phyloP scores from a whole-genome alignment of 179 eudicot species.

The Silene coronaria region DNA sequence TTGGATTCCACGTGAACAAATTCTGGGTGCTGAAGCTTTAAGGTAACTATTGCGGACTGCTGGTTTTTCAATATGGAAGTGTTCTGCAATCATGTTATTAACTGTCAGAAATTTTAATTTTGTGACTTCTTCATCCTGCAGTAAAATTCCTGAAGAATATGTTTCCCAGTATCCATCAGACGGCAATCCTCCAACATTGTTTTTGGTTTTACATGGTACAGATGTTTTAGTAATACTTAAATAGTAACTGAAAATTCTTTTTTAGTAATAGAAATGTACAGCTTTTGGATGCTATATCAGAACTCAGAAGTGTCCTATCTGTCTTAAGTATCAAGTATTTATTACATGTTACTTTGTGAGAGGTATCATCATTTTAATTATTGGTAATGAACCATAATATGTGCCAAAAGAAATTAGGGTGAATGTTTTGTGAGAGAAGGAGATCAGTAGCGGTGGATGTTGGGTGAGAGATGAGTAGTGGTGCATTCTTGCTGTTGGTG shows the following conservation, averaged over 20 bases:
- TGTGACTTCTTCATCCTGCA: constrained; percentile 29
- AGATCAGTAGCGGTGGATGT: no score
- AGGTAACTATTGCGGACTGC: constrained; percentile 37
- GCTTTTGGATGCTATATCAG: constrained; percentile 1
- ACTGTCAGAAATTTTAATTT: background rate
- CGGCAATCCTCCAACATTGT: constrained; percentile 95
- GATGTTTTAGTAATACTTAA: constrained; percentile 1
- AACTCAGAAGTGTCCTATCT: background rate
- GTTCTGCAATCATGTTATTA: background rate
- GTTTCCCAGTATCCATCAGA: constrained; percentile 85
- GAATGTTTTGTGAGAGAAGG: no score
- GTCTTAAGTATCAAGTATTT: background rate
- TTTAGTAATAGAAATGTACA: background rate
- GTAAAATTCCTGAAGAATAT: constrained; percentile 93
- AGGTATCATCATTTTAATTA: background rate
- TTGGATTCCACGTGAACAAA: constrained; percentile 98
- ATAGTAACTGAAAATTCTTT: background rate
- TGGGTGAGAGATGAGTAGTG: no score
- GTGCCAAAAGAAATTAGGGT: background rate
- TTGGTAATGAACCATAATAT: background rate
- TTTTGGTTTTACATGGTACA: constrained; percentile 77
- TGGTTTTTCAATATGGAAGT: background rate
- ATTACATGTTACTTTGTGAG: background rate
- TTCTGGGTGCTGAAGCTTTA: constrained; percentile 85
- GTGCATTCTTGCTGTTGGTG: no score